phyloP scores from a whole-genome alignment of 2,329 filamentous ascomycete genomes.

The Exophiala sp. region DNA sequence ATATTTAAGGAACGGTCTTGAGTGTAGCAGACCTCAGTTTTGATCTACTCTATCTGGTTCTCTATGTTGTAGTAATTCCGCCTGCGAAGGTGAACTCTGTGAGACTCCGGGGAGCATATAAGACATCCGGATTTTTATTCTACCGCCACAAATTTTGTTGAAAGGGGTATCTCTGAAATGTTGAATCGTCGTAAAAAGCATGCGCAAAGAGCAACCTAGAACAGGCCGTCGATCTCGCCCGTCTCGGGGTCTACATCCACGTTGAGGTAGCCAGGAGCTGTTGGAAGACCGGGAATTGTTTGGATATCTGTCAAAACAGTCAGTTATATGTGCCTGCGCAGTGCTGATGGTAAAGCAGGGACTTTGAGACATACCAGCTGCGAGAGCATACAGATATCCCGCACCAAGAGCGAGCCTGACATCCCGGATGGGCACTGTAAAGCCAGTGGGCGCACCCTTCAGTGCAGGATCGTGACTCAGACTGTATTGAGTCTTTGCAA shows the following conservation, averaged over 20 bases:
- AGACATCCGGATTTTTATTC: neutral
- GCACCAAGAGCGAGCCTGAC: slow-evolving; percentile 91
- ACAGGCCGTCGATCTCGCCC: slow-evolving; percentile 84
- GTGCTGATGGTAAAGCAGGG: neutral
- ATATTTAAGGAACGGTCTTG: too few relatives aligned
- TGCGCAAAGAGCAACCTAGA: slow-evolving; percentile 50
- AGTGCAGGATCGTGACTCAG: slow-evolving; percentile 87
- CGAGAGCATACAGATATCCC: slow-evolving; percentile 90
- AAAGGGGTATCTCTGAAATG: slow-evolving; percentile 10
- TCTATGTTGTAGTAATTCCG: too few relatives aligned
- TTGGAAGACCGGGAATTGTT: slow-evolving; percentile 93
- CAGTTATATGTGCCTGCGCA: neutral
- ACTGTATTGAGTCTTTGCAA: slow-evolving; percentile 98
- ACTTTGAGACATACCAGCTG: slow-evolving; percentile 55
- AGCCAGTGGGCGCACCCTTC: slow-evolving; percentile 92
- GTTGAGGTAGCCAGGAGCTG: slow-evolving; percentile 91
- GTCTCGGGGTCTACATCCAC: slow-evolving; percentile 79
- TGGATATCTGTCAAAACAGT: slow-evolving; percentile 63
- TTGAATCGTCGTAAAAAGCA: slow-evolving; percentile 8
- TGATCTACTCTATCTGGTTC: too few relatives aligned
- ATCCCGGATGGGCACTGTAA: slow-evolving; percentile 90
- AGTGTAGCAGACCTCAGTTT: too few relatives aligned
- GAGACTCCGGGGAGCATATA: too few relatives aligned
- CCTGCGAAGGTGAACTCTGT: too few relatives aligned
- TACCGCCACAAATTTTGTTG: slow-evolving; percentile 4